Percentiles rank a stretch among this genome's conserved stretches.
These are phyloP conservation scores for Taxillus chinensis DNA, from an alignment of 164 flowering plant genomes.

Conservation along the genomic window DNA sequence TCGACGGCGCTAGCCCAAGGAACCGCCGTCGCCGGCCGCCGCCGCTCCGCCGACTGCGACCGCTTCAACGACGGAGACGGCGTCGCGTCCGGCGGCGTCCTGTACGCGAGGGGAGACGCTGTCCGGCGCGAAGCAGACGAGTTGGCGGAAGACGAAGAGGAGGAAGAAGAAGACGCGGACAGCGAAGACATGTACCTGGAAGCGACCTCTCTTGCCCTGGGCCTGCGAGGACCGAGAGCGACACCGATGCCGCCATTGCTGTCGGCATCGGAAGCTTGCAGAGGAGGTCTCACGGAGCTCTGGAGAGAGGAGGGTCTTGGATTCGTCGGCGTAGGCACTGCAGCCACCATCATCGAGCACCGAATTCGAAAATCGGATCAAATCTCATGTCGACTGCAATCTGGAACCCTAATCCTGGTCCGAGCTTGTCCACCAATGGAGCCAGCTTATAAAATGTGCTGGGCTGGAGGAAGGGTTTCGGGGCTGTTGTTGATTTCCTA, in stretches of 20 bases:
- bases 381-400: slow-evolving; percentile 10
- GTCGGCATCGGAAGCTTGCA: slow-evolving; percentile 34
- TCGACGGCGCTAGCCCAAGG: slow-evolving; percentile 20
- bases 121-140: slow-evolving; percentile 19
- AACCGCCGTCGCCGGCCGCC: slow-evolving; percentile 25
- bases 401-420: slow-evolving; percentile 14
- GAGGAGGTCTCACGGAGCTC: slow-evolving; percentile 21
- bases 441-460: too few relatives aligned
- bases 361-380: slow-evolving; percentile 1
- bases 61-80: slow-evolving; percentile 20
- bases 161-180: background rate
- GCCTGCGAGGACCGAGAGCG: slow-evolving; percentile 16
- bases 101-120: slow-evolving; percentile 30
- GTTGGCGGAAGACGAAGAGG: slow-evolving; percentile 9
- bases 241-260: slow-evolving; percentile 17
- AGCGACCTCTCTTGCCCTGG: slow-evolving; percentile 36
- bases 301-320: slow-evolving; percentile 15
- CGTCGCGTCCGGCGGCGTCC: slow-evolving; percentile 7
- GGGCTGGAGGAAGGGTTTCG: too few relatives aligned
- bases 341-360: slow-evolving; percentile 29
- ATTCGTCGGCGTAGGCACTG: slow-evolving; percentile 24
- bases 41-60: slow-evolving; percentile 42
- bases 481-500: too few relatives aligned
- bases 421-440: too few relatives aligned
- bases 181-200: slow-evolving; percentile 38